Evolutionary conservation across 495 filamentous ascomycete genomes (phyloP), one percentile per base, ranked within the genome.

Genomic region (Geoglossum glabrum): DNA sequence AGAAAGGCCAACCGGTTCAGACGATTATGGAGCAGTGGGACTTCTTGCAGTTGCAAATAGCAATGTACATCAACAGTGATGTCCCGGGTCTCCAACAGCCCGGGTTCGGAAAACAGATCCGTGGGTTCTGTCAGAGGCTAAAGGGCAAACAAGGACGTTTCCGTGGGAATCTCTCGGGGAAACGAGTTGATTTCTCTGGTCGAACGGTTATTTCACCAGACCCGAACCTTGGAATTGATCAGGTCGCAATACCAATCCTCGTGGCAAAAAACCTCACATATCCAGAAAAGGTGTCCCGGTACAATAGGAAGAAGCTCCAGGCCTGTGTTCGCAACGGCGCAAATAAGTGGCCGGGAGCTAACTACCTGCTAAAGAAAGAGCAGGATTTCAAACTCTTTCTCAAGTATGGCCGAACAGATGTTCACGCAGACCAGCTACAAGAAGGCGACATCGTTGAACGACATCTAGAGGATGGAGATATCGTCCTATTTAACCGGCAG

Each of bases 21-120:
- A 89, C 82, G 1, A 86, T 97, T 55, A 95, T 97, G 86, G 92
- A 97, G 70, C 88, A 92, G 60, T 98, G 93, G 93, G 92, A 97
- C 64, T 97, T 89, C 64, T 73, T 98, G 63, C 89, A 95, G 64
- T 72, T 94, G 9, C 89, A 95, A 61, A 84, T 96, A 56, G 92
- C 90, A 28, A 87, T 96, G 74, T 96, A 97, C 65, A 90, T 98
- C 62, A 95, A 98, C 73, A 93, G 88, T 55, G 89, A 94, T 64
- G 83, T 90, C n/a, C 92, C 92, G 13, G 88, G 88, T 8, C 76
- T 96, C 17, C 82, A 87, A 60, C 76, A 76, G 72, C 84, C 75
- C 65, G 82, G 81, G 30, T 80, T 82, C 30, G 82, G 81, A 61
- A 90, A 88, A 66, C 76, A 83, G 0, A 90, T 90, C 63, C 83